Evolutionary conservation across 2,329 filamentous ascomycete species (phyloP), one percentile per base, ranked within the genome.

Genomic region (Cercospora sp.): DNA sequence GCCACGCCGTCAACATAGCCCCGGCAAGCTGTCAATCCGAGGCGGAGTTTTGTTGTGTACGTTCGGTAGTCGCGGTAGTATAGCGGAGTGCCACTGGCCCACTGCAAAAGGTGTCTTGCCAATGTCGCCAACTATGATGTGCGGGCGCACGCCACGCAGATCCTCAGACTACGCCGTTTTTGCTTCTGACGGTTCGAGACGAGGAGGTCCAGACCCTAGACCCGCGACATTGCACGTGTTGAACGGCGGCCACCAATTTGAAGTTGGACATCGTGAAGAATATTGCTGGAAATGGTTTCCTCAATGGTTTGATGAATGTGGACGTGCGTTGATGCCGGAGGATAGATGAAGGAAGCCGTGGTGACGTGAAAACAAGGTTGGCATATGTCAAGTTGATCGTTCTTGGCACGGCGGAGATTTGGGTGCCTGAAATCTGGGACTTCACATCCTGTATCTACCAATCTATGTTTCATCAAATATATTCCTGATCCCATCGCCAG

Each of bases 31-130:
- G n/a, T n/a, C 40, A 30, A 12, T 49, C 60, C 60, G 60, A 49
- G 37, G 60, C 26, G 26, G 28, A 49, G 10, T 2, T 21, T n/a
- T 28, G 13, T 28, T n/a, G 34, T 10, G 32, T 24, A 21, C 34
- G n/a, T 37, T 61, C 60, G 60, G 60, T 51, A 51, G 37, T 45
- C 43, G 60, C 60, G 60, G 60, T 5, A n/a, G 26, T 62, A 34
- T 16, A 45, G 24, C 28, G 37, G 60, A 30, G 26, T 32, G 60
- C 60, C 60, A 62, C n/a, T n/a, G n/a, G n/a, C n/a, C n/a, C n/a
- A n/a, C 49, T 62, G 58, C 16, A 43, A 43, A 43, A 8, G 13
- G 37, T n/a, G 37, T 43, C 37, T 43, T 43, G 37, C 37, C 34
- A 40, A 18, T 60, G 21, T 26, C 37, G 49, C 49, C 49, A 16